A percentile compares a stretch with the other conserved stretches of the same genome.
Evolutionary conservation across 1,139 yeast genomes (phyloP).

Genomic region (Yamadazyma aaseri): DNA sequence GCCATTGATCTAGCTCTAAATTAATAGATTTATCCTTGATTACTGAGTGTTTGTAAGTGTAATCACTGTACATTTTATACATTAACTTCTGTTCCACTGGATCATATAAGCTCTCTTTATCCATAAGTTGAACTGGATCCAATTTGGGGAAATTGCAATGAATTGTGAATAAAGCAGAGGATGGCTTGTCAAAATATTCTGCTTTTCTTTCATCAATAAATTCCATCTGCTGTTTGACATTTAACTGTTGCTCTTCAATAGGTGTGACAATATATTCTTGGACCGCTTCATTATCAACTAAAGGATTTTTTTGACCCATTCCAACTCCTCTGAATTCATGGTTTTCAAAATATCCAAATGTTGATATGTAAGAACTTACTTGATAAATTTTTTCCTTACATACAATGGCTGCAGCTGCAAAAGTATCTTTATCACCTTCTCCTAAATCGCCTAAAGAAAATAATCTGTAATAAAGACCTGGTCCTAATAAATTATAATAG

Average conservation of each 20-base stretch:
- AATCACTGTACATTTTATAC: constrained; percentile 25
- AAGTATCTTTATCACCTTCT: constrained; percentile 71
- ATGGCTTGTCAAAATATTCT: constrained; percentile 15
- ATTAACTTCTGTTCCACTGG: constrained; percentile 20
- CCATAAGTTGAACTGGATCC: constrained; percentile 28
- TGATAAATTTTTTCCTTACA: constrained; percentile 50
- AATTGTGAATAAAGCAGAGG: constrained; percentile 24
- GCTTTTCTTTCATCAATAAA: constrained; percentile 17
- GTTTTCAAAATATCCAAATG: constrained; percentile 31
- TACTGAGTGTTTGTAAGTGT: constrained; percentile 14
- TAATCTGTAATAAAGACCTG: constrained; percentile 51
- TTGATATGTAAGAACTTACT: constrained; percentile 37
- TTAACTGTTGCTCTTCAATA: neutral
- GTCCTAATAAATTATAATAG: constrained; percentile 61
- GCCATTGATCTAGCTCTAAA: constrained; percentile 35
- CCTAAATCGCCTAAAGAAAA: constrained; percentile 59
- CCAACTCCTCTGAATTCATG: constrained; percentile 36
- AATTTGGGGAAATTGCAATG: constrained; percentile 38
- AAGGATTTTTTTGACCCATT: constrained; percentile 41
- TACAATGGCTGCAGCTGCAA: constrained; percentile 56
- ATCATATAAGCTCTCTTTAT: constrained; percentile 25
- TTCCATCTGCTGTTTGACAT: constrained; percentile 20
- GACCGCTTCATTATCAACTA: constrained; percentile 23
- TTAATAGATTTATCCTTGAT: constrained; percentile 16
- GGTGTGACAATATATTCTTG: constrained; percentile 1